phyloP scores from a whole-genome alignment of 176 grass and related monocot genomes.

The Aegilops tauschii region DNA sequence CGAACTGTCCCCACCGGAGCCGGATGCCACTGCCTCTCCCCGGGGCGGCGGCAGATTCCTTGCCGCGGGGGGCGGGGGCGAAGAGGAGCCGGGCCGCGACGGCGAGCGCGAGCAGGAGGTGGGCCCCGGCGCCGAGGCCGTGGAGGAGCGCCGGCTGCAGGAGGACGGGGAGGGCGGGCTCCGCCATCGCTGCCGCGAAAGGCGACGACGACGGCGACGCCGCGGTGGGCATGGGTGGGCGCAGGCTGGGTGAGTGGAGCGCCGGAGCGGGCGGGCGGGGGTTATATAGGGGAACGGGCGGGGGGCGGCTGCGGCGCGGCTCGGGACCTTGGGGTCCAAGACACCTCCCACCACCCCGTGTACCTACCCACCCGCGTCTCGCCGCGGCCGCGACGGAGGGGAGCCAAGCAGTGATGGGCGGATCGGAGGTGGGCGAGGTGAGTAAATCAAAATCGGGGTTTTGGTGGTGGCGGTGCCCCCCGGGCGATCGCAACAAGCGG shows the following conservation, averaged over 20 bases:
- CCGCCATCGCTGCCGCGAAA: neutral
- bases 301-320: neutral
- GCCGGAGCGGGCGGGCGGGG: neutral
- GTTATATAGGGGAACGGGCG: neutral
- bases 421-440: no score
- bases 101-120: slow-evolving; percentile 35
- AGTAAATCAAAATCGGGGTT: neutral
- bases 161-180: neutral
- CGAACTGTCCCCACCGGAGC: slow-evolving; percentile 29
- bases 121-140: neutral
- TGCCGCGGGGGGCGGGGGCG: neutral
- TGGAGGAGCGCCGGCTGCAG: slow-evolving; percentile 18
- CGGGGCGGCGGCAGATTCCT: neutral
- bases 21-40: neutral
- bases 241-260: neutral
- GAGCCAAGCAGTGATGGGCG: no score
- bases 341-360: neutral
- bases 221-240: neutral
- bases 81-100: slow-evolving; percentile 18
- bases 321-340: slow-evolving; percentile 30
- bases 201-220: neutral
- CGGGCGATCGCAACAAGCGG: no score
- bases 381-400: neutral
- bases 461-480: neutral
- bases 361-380: neutral